Conservation (phyloP, 2,329 filamentous ascomycete genomes). For the Canariomyces notabilis region DNA sequence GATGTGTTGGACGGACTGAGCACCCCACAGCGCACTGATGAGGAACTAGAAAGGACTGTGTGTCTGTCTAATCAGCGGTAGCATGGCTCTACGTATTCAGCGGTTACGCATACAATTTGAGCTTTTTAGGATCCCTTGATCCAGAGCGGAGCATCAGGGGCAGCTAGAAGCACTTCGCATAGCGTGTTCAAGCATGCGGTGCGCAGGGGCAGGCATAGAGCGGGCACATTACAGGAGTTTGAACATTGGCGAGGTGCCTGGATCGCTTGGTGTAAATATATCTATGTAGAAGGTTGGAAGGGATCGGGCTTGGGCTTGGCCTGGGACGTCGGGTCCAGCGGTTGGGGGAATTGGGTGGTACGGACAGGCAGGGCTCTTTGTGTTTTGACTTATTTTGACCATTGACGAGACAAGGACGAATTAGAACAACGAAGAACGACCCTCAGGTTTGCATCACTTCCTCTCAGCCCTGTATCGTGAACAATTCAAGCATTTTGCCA, state of each 20-base stretch:
- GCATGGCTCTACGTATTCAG: not conserved
- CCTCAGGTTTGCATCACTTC: too few species aligned
- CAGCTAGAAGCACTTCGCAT: slow-evolving; percentile 1
- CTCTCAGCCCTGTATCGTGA: too few species aligned
- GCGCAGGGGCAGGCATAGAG: slow-evolving; percentile 11
- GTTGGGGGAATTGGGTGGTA: too few species aligned
- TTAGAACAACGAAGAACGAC: too few species aligned
- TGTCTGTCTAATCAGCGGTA: not conserved
- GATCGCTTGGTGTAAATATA: not conserved
- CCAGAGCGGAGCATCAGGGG: slow-evolving; percentile 8
- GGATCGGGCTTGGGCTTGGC: not conserved
- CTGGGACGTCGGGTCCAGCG: not conserved
- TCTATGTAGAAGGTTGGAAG: not conserved
- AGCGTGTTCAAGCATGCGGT: not conserved
- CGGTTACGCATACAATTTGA: not conserved
- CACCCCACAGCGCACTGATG: not conserved
- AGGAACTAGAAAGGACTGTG: not conserved
- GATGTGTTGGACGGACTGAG: not conserved
- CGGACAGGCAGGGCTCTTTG: too few species aligned
- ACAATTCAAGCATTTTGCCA: too few species aligned
- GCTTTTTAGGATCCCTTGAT: not conserved
- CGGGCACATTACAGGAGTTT: slow-evolving; percentile 14
- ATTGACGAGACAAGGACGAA: too few species aligned
- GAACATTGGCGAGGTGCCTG: not conserved
- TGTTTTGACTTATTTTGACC: too few species aligned